Conservation (phyloP, 768 basidiomycete genomes). For the Mycena kentingensis region DNA sequence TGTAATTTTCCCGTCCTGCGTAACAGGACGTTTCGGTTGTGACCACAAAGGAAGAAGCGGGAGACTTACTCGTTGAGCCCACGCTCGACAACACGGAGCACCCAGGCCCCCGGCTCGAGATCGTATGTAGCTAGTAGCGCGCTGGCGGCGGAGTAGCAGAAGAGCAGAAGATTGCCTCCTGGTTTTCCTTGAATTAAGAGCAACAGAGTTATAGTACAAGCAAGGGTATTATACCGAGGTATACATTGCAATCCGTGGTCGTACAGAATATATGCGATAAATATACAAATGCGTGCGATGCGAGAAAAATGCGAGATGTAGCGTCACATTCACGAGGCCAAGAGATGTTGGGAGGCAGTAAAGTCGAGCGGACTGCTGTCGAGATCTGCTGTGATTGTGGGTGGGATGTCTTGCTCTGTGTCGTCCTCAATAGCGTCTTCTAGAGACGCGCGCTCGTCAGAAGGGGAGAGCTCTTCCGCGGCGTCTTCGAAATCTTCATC, state of each 20-base stretch:
- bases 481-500: constrained; percentile 69
- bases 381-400: constrained; percentile 12
- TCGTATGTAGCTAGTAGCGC: constrained; percentile 81
- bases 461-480: constrained; percentile 29
- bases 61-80: constrained; percentile 76
- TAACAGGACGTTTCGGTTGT: constrained; percentile 8
- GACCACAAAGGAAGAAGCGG: constrained; percentile 7
- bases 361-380: constrained; percentile 21
- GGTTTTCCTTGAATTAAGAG: constrained; percentile 55
- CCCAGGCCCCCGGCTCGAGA: constrained; percentile 80
- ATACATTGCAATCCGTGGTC: too few relatives aligned
- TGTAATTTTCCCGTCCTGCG: constrained; percentile 80
- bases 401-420: constrained; percentile 11
- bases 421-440: constrained; percentile 21
- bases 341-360: constrained; percentile 9
- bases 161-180: constrained; percentile 62
- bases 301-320: constrained; percentile 9
- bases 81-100: constrained; percentile 79
- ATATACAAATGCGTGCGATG: constrained; percentile 19
- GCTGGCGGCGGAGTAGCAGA: constrained; percentile 75
- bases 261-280: constrained; percentile 12
- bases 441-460: constrained; percentile 14
- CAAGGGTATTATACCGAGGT: constrained; percentile 27
- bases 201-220: constrained; percentile 22
- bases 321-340: constrained; percentile 6